Percentiles rank a stretch among this genome's conserved stretches.
Conservation (phyloP, 768 basidiomycete species). For the Amanita pallidorosea region DNA sequence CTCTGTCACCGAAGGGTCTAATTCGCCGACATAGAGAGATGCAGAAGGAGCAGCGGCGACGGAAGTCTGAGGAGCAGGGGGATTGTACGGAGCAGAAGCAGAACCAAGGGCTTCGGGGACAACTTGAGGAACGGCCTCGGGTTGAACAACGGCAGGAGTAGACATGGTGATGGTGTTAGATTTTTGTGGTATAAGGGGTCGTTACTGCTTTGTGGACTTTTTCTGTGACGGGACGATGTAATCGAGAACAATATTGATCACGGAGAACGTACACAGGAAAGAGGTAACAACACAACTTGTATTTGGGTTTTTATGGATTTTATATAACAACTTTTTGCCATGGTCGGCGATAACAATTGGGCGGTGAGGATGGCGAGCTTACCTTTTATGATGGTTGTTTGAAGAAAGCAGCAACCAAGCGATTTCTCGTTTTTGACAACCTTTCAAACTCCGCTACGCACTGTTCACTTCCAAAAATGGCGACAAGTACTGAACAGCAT, state of each 20-base stretch:
- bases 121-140: slow-evolving; percentile 43
- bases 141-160: slow-evolving; percentile 40
- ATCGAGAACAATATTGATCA: slow-evolving; percentile 7
- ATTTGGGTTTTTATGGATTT: slow-evolving; percentile 56
- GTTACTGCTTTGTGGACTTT: slow-evolving; percentile 92
- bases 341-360: slow-evolving; percentile 12
- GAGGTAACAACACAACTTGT: slow-evolving; percentile 64
- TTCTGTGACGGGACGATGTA: slow-evolving; percentile 42
- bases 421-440: slow-evolving; percentile 19
- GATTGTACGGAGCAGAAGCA: slow-evolving; percentile 45
- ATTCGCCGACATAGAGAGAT: slow-evolving; percentile 97
- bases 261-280: slow-evolving; percentile 46
- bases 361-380: slow-evolving; percentile 18
- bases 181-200: slow-evolving; percentile 55
- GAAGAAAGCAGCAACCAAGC: slow-evolving; percentile 26
- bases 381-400: slow-evolving; percentile 68
- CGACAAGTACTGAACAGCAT: not conserved
- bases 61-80: slow-evolving; percentile 43
- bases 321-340: slow-evolving; percentile 67
- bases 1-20: slow-evolving; percentile 96
- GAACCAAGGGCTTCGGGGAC: slow-evolving; percentile 35
- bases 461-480: slow-evolving; percentile 18
- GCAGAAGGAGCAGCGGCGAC: slow-evolving; percentile 68
- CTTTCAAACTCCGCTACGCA: slow-evolving; percentile 36
- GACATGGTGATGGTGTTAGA: slow-evolving; percentile 36